Conservation (phyloP, 2,329 filamentous ascomycete genomes). For the Pochonia chlamydosporia region DNA sequence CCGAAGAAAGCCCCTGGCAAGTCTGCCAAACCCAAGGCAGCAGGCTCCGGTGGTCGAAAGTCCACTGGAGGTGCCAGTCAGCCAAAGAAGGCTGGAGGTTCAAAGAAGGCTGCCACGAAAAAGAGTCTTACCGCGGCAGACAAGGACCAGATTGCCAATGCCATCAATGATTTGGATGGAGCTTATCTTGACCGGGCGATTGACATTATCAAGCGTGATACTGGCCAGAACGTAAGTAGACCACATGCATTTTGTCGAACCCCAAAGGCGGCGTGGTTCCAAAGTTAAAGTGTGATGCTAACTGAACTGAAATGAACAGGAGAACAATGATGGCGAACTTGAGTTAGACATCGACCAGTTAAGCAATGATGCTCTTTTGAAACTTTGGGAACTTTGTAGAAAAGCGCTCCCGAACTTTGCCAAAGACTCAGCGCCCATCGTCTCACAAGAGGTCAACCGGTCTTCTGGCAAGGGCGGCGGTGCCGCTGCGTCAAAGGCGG, state of each 20-base stretch:
- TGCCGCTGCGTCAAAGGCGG: conserved; percentile 7
- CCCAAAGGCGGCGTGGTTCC: too few species aligned
- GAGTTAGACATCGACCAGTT: conserved; percentile 56
- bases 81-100: conserved; percentile 29
- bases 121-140: conserved; percentile 66
- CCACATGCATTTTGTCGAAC: too few species aligned
- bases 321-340: conserved; percentile 54
- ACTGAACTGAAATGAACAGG: conserved; percentile 28
- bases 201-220: conserved; percentile 85
- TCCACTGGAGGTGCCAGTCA: conserved; percentile 21
- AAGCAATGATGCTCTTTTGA: conserved; percentile 47
- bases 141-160: conserved; percentile 85
- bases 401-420: conserved; percentile 36
- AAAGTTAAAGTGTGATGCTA: conserved; percentile 1
- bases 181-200: conserved; percentile 75
- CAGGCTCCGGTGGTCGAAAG: conserved; percentile 36
- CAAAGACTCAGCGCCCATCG: conserved; percentile 22
- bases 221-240: conserved; percentile 61
- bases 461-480: conserved; percentile 23
- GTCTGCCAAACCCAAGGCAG: conserved; percentile 48
- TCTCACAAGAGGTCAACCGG: conserved; percentile 25
- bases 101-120: conserved; percentile 39
- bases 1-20: conserved; percentile 53
- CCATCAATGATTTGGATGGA: conserved; percentile 75
- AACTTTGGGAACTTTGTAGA: conserved; percentile 42